Base-by-base conservation (phyloP, 2,329 filamentous ascomycete species). In the Mycosphaerella arachidis region DNA sequence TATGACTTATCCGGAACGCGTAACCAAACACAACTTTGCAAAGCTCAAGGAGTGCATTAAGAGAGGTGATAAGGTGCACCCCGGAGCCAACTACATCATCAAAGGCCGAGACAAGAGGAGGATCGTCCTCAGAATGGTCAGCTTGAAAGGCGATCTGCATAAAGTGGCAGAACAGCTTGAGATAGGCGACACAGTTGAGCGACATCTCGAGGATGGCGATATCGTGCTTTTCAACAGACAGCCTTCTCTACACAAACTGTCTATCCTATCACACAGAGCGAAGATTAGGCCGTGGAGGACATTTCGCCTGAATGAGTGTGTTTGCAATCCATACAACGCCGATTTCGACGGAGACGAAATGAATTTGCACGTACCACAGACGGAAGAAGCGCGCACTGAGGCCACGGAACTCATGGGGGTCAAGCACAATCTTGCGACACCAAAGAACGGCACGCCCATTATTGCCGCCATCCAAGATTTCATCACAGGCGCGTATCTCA, bases 381-480 rank as follows among this genome's bases (percentile, higher is more conserved):
- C 94, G 0, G 94, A 99, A 77, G 94, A 99, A 76, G 93, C 94
- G 10, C 85, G 94, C 59, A 91, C 93, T 2, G 94, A 99, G 76
- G 94, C 94, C 0, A 95, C 95, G 70, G 92, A 93, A 67, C 79
- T 99, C 52, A 99, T 99, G 94, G 94, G 94, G 46, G 92, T 99
- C 58, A 96, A 97, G 77, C 87, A 97, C 80, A 99, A 99, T 73
- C 77, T 99, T 60, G 89, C 89, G 3, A 99, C 94, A 0, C 94
- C 94, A 0, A 97, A 97, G 76, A 97, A 97, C 77, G 94, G 94
- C 72, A 93, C 96, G 68, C 94, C 94, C 1, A 96, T 99, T 69
- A 97, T 99, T 77, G 92, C 92, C 18, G 93, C 94, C n/a, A 99
- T 96, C 31, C 94, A 99, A 71, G 94, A 99, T 81, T 99, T 99